Evolutionary conservation across 2,329 filamentous ascomycete species (phyloP).

Genomic region (Claviceps arundinis): DNA sequence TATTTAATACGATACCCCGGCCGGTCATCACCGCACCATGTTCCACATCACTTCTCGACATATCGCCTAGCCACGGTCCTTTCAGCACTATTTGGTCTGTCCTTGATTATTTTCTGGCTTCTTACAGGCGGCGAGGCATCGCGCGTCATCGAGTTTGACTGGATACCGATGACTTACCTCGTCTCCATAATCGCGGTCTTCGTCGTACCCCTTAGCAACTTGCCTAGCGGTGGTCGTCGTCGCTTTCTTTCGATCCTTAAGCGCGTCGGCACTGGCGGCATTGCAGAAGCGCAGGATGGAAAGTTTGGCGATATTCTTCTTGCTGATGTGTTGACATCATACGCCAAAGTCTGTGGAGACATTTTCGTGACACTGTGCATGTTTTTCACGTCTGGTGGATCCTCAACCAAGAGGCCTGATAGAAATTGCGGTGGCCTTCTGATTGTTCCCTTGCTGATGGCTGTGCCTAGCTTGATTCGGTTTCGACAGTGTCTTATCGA

Average conservation of each 20-base stretch:
- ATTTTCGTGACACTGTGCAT: conserved; percentile 83
- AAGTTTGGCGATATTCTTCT: conserved; percentile 92
- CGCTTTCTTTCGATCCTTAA: conserved; percentile 64
- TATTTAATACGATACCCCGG: conserved; percentile 74
- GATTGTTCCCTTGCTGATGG: conserved; percentile 73
- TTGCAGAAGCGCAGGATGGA: conserved; percentile 75
- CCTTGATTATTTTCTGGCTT: conserved; percentile 71
- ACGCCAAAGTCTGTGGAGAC: conserved; percentile 83
- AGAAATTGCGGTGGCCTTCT: conserved; percentile 67
- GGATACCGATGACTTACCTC: conserved; percentile 77
- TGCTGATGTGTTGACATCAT: conserved; percentile 88
- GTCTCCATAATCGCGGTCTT: conserved; percentile 58
- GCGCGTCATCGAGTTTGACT: conserved; percentile 65
- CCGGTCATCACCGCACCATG: conserved; percentile 55
- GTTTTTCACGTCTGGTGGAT: conserved; percentile 61
- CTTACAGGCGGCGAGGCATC: conserved; percentile 57
- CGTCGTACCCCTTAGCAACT: conserved; percentile 54
- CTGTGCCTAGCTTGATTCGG: conserved; percentile 71
- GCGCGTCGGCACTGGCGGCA: conserved; percentile 69
- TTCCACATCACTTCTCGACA: conserved; percentile 65
- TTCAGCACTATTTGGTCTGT: conserved; percentile 55
- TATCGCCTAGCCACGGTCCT: conserved; percentile 76
- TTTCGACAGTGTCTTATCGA: conserved; percentile 87
- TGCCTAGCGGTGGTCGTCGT: conserved; percentile 56
- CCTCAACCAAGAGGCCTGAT: conserved; percentile 69